Evolutionary conservation across 2,329 filamentous ascomycete species (phyloP), one percentile per base, ranked within the genome.

Genomic region (Penicillium expansum): DNA sequence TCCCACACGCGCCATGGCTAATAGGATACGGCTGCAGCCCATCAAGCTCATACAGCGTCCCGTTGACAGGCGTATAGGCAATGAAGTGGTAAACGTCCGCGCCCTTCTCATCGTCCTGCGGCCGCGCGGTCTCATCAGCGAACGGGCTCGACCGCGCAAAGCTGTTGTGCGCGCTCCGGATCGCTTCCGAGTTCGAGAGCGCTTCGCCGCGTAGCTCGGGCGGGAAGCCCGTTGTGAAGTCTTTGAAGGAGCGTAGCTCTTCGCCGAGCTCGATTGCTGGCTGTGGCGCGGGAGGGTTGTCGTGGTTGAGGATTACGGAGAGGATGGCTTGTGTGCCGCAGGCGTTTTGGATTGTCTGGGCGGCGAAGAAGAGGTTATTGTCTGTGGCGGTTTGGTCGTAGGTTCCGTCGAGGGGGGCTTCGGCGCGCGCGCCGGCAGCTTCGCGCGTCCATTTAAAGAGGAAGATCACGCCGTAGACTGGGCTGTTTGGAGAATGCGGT

Each of bases 271-370:
- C 83, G 48, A 96, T 82, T 0, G 72, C 59, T 1, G 64, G 60
- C 2, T 66, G 55, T 3, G 64, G 64, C 0, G 68, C 48, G 14
- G 68, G 45, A 0, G 71, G 62, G 33, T 73, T 73, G 53, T 77
- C 81, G 74, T 95, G 89, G 79, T 99, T 99, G 64, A 99, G 80
- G 32, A 97, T 83, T 53, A 97, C 90, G 52, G 90, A 94, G 39
- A 99, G 84, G 45, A 99, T 85, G 4, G 94, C 94, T 75, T 99
- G 94, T 16, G 94, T 99, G 43, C 92, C 94, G 77, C 94, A 99
- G 8, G 94, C 94, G 76, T 99, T 99, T 76, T 97, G 93, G 73
- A 99, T 99, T 4, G 93, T 97, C 79, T 99, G 94, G 30, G 88
- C 87, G 4, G 94, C 94, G 76, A 99, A 99, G 82, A 96, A 99